Conservation (phyloP, 805 yeast genomes). For the Ogataea methanolica region DNA sequence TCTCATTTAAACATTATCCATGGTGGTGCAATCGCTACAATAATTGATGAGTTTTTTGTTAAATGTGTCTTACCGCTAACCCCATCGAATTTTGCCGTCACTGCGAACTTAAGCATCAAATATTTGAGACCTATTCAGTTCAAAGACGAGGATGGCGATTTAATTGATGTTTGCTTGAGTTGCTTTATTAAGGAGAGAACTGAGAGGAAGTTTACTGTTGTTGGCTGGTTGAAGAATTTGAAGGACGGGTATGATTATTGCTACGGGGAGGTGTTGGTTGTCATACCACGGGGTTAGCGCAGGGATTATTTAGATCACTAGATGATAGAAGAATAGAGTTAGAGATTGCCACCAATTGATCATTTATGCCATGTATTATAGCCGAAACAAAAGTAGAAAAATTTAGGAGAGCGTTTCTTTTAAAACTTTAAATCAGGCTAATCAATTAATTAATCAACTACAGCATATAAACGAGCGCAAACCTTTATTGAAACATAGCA, state of each 20-base stretch:
- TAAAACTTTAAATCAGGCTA: too few species aligned
- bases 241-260: constrained; percentile 17
- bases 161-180: constrained; percentile 17
- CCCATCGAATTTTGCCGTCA: constrained; percentile 42
- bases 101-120: constrained; percentile 41
- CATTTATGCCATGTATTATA: too few species aligned
- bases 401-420: too few species aligned
- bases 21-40: constrained; percentile 50
- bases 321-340: too few species aligned
- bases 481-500: too few species aligned
- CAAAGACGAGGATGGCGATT: constrained; percentile 1
- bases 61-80: constrained; percentile 45
- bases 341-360: too few species aligned
- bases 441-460: too few species aligned
- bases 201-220: constrained; percentile 16
- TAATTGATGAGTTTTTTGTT: constrained; percentile 50
- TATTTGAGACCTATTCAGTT: constrained; percentile 30
- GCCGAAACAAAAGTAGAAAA: too few species aligned
- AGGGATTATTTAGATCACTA: too few species aligned
- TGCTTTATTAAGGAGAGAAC: constrained; percentile 15
- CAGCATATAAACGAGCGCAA: too few species aligned
- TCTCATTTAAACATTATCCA: constrained; percentile 49
- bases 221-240: constrained; percentile 16
- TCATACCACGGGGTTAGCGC: constrained; percentile 14
- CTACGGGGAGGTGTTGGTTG: constrained; percentile 22